phyloP scores from a whole-genome alignment of 768 basidiomycete genomes.

The Boletus patriciae region DNA sequence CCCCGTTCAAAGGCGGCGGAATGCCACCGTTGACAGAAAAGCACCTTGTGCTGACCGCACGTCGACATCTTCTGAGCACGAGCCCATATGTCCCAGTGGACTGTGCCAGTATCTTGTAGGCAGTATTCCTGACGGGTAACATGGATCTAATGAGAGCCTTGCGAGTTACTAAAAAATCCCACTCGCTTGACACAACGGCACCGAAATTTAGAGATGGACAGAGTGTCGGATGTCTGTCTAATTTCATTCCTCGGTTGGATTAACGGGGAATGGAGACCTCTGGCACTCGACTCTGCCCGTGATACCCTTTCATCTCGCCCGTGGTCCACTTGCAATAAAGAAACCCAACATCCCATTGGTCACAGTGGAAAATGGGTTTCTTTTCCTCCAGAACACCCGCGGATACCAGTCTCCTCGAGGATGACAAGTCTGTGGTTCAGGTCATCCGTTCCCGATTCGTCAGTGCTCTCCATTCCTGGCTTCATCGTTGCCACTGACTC shows the following conservation, averaged over 20 bases:
- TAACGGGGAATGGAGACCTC: constrained; percentile 11
- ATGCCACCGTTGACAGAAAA: constrained; percentile 46
- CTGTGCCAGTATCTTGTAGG: not conserved
- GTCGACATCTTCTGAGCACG: not conserved
- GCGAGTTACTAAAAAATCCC: too few relatives aligned
- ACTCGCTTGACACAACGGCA: constrained; percentile 3
- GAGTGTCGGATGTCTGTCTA: constrained; percentile 30
- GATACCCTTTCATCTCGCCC: constrained; percentile 9
- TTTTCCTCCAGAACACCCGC: constrained; percentile 28
- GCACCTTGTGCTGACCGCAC: constrained; percentile 2
- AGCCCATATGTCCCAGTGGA: not conserved
- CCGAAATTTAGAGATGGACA: constrained; percentile 13
- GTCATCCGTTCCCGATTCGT: constrained; percentile 65
- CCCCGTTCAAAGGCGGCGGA: constrained; percentile 73
- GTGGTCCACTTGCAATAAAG: not conserved
- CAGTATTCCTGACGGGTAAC: constrained; percentile 3
- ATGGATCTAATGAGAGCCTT: not conserved
- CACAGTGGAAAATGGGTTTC: constrained; percentile 30
- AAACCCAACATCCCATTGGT: not conserved
- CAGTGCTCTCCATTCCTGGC: constrained; percentile 32
- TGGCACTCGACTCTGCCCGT: constrained; percentile 22
- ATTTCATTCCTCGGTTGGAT: constrained; percentile 8
- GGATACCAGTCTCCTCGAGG: constrained; percentile 20
- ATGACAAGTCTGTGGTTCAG: constrained; percentile 50
- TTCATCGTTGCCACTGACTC: constrained; percentile 12